phyloP scores from a whole-genome alignment of 2,329 filamentous ascomycete species.

The Leptographium wingfieldii region DNA sequence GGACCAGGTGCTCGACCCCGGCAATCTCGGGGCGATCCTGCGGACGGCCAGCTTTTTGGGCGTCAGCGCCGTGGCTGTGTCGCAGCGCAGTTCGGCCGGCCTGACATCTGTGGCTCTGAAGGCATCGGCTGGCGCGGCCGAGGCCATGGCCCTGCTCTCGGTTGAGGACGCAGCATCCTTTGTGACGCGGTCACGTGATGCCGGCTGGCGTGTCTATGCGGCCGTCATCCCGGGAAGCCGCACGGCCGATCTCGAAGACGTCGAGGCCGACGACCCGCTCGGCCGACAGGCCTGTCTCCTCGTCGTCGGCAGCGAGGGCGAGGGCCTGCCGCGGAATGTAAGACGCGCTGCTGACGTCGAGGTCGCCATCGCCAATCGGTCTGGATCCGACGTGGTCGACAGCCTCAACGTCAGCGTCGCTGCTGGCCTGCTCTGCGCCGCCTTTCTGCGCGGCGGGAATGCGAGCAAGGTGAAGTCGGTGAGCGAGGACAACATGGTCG shows the following conservation, averaged over 20 bases:
- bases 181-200: slow-evolving; percentile 49
- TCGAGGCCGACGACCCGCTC: slow-evolving; percentile 41
- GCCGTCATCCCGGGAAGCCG: slow-evolving; percentile 37
- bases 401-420: slow-evolving; percentile 92
- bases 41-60: slow-evolving; percentile 87
- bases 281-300: slow-evolving; percentile 56
- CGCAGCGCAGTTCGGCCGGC: slow-evolving; percentile 58
- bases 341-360: slow-evolving; percentile 53
- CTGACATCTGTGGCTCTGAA: slow-evolving; percentile 72
- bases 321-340: slow-evolving; percentile 54
- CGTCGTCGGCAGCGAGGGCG: slow-evolving; percentile 71
- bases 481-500: neutral
- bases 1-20: slow-evolving; percentile 70
- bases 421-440: slow-evolving; percentile 59
- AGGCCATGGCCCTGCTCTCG: slow-evolving; percentile 62
- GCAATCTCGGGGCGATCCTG: slow-evolving; percentile 81
- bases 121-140: slow-evolving; percentile 76
- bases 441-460: slow-evolving; percentile 37
- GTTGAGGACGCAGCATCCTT: slow-evolving; percentile 58
- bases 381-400: slow-evolving; percentile 50
- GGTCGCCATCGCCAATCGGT: slow-evolving; percentile 49
- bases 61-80: slow-evolving; percentile 69
- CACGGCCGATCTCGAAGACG: slow-evolving; percentile 30
- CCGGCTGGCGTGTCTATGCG: slow-evolving; percentile 76
- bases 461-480: neutral